These are phyloP conservation scores for Glebionis coronaria DNA, from an alignment of 129 eudicot species.

Conservation along the genomic window DNA sequence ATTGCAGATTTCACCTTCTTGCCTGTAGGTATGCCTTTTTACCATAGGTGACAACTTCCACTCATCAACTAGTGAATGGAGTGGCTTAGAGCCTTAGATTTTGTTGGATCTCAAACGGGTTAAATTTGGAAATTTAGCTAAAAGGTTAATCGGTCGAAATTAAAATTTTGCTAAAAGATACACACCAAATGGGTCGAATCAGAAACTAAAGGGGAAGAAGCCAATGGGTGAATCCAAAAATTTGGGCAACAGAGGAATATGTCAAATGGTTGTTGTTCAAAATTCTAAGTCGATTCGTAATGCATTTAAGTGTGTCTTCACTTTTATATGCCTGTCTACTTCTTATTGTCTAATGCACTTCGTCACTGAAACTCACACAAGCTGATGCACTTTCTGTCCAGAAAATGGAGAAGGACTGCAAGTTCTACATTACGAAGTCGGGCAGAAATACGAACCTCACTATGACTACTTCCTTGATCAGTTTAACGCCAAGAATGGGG, in stretches of 20 bases:
- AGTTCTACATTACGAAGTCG: constrained; percentile 87
- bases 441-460: constrained; percentile 92
- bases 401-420: constrained; percentile 96
- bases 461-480: constrained; percentile 80
- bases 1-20: constrained; percentile 93
- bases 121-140: neutral
- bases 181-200: no score
- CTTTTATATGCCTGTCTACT: neutral
- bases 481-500: constrained; percentile 69
- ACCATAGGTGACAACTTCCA: neutral
- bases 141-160: neutral
- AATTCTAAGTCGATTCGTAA: neutral
- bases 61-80: neutral
- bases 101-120: constrained; percentile 6
- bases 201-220: no score
- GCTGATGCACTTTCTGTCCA: constrained; percentile 24
- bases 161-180: no score
- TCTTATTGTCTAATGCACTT: neutral
- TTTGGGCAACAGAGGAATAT: no score
- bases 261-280: neutral
- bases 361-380: neutral
- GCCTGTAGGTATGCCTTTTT: constrained; percentile 65
- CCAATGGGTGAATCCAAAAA: no score
- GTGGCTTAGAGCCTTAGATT: neutral
- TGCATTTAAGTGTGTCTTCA: neutral